Evolutionary conservation across 2,329 filamentous ascomycete genomes (phyloP), one percentile per base, ranked within the genome.

Genomic region (Ilyonectria mors-panacis): DNA sequence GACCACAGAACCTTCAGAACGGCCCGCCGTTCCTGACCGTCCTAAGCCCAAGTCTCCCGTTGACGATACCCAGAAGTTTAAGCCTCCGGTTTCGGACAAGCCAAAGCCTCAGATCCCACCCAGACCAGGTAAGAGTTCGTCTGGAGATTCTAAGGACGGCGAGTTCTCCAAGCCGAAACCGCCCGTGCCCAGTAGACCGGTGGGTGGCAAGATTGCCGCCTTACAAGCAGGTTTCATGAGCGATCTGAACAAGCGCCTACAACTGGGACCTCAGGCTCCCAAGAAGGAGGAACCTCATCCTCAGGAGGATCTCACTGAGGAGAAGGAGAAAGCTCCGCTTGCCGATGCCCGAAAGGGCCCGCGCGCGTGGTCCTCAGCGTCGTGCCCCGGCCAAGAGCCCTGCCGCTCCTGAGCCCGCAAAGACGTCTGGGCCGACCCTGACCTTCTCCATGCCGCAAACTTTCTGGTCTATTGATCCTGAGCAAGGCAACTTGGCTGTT

Each of bases 141-240:
- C 85, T 76, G 72, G 78, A 17, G 75, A 86, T 76, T 77, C 78
- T 65, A 76, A 84, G 65, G 82, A 84, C 23, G 78, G 82, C 3
- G 81, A 85, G 53, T 78, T 82, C 17, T 79, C 86, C 13, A 97
- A 94, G 78, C 81, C 89, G n/a, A 98, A 98, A 78, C 95, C 96
- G 5, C 88, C 90, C 0, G 88, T 98, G 2, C 95, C 96, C 12
- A 79, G 71, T 35, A 90, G 94, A 51, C 93, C 94, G 2, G 87
- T 87, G 48, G 93, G 93, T 10, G 89, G 90, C 75, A 98, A 98
- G 84, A 97, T 99, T 78, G 94, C 95, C 17, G 93, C 94, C 26
- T 84, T 99, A 35, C 94, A 97, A 81, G 93, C 93, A 42, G 94
- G 93, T 3, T 98, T 99, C 80, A 90, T 99, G 87, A 94, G 91